Base-by-base conservation (phyloP, 2,329 filamentous ascomycete species). In the Drechslerella coelobrocha region DNA sequence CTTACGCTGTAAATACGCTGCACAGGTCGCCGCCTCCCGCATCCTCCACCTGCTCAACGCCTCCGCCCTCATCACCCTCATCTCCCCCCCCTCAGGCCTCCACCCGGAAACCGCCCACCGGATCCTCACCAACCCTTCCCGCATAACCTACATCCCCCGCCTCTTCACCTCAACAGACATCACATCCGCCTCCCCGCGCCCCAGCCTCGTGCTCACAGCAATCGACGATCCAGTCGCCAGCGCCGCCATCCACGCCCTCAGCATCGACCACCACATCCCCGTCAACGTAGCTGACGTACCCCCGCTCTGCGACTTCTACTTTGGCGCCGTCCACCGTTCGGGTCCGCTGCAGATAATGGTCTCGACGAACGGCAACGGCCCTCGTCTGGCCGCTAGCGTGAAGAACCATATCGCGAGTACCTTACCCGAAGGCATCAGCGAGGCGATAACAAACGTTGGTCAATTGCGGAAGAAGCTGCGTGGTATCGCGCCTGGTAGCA, bases 271-370 rank as follows among this genome's bases (percentile, higher is more conserved):
- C 69, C 87, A 87, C 71, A 90, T 97, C 73, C 87, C 92, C 4
- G 92, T 92, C 63, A 99, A 99, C 79, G 96, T 99, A 74, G 94
- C 94, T 74, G 94, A 99, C 78, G 94, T 99, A 2, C 94, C 94
- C 0, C 85, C 91, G 0, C 94, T 99, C 79, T 99, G 94, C 80
- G 94, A 99, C 78, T 99, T 99, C 78, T 99, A 97, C 83, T 99
- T 99, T 81, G 94, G 94, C 73, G 94, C 90, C 78, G 88, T 97
- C 39, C 91, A 99, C 80, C 88, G 94, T 54, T 94, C 99, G 78
- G 94, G 94, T 0, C 94, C 94, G 4, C 80, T 99, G 71, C 94
- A 99, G 82, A 89, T 99, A 76, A 99, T 99, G 94, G 93, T 99
- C 75, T 95, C 90, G 81, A 99, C 94, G 34, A 99, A 97, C 78